Conservation (phyloP, 306 rosid genomes). For the Rosa chinensis region DNA sequence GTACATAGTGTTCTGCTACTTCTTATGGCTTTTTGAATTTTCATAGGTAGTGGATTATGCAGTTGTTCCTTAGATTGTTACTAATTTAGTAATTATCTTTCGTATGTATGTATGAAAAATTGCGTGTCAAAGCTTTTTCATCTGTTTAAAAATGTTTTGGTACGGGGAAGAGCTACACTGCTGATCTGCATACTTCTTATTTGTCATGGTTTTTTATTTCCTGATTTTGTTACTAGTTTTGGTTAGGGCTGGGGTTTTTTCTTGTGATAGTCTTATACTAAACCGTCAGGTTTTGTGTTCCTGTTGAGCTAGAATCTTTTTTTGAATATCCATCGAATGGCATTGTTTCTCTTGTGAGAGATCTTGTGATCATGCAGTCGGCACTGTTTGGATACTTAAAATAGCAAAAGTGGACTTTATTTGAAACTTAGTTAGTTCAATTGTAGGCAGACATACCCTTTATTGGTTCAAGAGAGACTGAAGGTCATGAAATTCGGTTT, state of each 20-base stretch:
- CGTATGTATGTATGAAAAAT: too few relatives aligned
- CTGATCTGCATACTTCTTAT: not conserved
- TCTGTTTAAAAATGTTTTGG: not conserved
- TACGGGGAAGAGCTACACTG: not conserved
- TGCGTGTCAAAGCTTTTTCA: not conserved
- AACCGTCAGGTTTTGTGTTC: not conserved
- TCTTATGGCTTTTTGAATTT: not conserved
- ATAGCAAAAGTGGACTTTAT: not conserved
- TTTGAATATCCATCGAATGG: not conserved
- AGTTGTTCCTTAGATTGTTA: too few relatives aligned
- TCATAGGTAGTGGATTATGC: not conserved
- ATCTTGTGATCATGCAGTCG: not conserved
- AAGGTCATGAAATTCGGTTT: not conserved
- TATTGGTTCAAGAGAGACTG: not conserved
- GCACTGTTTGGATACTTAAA: not conserved
- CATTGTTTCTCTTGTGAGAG: not conserved
- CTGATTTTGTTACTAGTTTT: not conserved
- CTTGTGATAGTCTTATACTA: not conserved
- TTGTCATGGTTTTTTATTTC: not conserved
- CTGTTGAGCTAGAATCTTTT: not conserved
- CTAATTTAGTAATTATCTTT: not conserved
- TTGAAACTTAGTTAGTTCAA: not conserved
- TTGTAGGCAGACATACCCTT: not conserved
- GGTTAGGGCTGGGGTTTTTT: not conserved
- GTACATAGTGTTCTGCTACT: slow-evolving; percentile 27